A percentile compares a stretch with the other conserved stretches of the same genome.
Conservation (phyloP, 805 yeast species). For the Spathaspora passalidarum region DNA sequence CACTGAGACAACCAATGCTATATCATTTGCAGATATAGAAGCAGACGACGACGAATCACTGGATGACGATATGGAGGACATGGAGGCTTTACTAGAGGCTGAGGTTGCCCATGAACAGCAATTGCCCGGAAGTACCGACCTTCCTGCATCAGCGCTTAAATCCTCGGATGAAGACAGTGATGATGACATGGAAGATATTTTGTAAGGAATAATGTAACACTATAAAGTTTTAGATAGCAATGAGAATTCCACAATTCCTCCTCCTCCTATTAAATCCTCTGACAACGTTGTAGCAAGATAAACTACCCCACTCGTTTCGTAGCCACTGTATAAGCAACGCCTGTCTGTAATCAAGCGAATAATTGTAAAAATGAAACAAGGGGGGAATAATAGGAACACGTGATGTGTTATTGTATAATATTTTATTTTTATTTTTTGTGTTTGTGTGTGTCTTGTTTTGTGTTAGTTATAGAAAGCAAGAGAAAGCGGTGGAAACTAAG, state of each 20-base stretch:
- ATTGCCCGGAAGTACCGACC: background rate
- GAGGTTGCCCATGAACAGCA: background rate
- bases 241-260: too few species aligned
- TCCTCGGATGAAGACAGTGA: conserved; percentile 4
- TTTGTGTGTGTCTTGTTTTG: too few species aligned
- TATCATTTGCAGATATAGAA: background rate
- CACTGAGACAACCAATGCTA: background rate
- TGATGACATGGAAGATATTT: conserved; percentile 7
- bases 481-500: background rate
- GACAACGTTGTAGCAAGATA: too few species aligned
- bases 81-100: background rate
- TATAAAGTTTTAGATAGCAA: too few species aligned
- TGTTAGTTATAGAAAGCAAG: background rate
- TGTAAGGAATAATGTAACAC: background rate
- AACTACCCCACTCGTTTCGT: too few species aligned
- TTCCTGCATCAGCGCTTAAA: background rate
- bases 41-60: background rate
- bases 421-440: background rate
- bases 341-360: too few species aligned
- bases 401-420: too few species aligned
- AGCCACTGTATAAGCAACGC: too few species aligned
- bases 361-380: too few species aligned
- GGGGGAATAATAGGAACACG: too few species aligned
- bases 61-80: conserved; percentile 3
- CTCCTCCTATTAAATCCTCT: too few species aligned